Evolutionary conservation across 2,329 filamentous ascomycete species (phyloP), one percentile per base, ranked within the genome.

Genomic region (Microsporum canis): DNA sequence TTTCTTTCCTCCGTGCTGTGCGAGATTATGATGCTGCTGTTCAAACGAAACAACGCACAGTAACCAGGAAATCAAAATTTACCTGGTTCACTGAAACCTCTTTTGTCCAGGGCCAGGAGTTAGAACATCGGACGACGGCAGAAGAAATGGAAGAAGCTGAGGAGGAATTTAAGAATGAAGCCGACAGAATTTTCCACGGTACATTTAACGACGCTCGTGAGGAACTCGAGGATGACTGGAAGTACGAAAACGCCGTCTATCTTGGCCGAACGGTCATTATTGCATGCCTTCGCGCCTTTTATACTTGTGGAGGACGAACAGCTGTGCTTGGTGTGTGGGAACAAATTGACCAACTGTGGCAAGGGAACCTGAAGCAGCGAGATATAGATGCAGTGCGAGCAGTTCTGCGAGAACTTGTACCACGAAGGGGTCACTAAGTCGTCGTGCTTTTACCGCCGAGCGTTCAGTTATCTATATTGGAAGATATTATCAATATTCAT

Each of bases 1-100:
- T 78, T 6, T 82, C 87, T 0, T 84, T 91, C 64, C 75, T 88
- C 33, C 70, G 71, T 57, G 73, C 72, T 31, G 66, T 78, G 27
- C 68, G 72, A 51, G 70, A 75, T 61, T 73, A 73, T 1, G 70
- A 68, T 47, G 62, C 65, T n/a, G 68, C 70, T 61, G 60, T 69
- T 8, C 63, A 65, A 36, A 33, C 51, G 27, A 62, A 61, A 38
- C 59, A 49, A 14, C 49, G 61, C 23, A 60, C 60, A 23, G 55
- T 62, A 45, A 27, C 53, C 10, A 57, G 64, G 55, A 63, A 62
- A 5, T 59, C 63, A 29, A 63, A 63, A 53, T 61, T 65, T 12
- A 51, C 59, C 5, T 66, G 64, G 63, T 58, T 62, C 41, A 49
- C 49, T 31, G 51, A 34, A 23, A 34, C 51, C 4, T 34, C 51